Conservation (phyloP, 2,329 filamentous ascomycete species). For the Metarhizium guizhouense region DNA sequence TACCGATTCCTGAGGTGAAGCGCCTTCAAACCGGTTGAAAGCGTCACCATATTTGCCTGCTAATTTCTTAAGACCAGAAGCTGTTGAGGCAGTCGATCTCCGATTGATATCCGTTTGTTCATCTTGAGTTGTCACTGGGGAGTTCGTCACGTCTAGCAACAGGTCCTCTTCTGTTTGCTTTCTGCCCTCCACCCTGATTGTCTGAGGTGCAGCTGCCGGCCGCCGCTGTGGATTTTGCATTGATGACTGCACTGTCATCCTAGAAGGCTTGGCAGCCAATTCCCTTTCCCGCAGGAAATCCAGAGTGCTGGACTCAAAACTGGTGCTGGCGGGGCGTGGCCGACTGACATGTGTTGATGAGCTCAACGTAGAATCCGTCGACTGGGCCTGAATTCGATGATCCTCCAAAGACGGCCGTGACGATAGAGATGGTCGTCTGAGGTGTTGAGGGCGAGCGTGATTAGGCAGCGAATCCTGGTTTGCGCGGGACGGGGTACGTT, state of each 20-base stretch:
- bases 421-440: slow-evolving; percentile 12
- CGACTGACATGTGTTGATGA: slow-evolving; percentile 32
- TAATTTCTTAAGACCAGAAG: slow-evolving; percentile 74
- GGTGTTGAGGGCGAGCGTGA: slow-evolving; percentile 17
- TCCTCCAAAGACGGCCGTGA: slow-evolving; percentile 13
- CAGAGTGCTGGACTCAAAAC: slow-evolving; percentile 66
- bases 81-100: slow-evolving; percentile 61
- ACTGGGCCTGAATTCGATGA: slow-evolving; percentile 12
- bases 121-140: slow-evolving; percentile 39
- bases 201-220: neutral
- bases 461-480: slow-evolving; percentile 3
- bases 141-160: slow-evolving; percentile 65
- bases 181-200: neutral
- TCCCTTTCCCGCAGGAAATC: slow-evolving; percentile 78
- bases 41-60: slow-evolving; percentile 86
- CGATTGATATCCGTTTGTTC: slow-evolving; percentile 48
- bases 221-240: neutral
- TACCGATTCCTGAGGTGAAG: slow-evolving; percentile 21
- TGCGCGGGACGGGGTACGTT: neutral
- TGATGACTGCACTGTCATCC: neutral
- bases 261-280: slow-evolving; percentile 24
- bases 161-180: slow-evolving; percentile 44
- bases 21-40: slow-evolving; percentile 80
- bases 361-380: slow-evolving; percentile 12
- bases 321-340: slow-evolving; percentile 70